phyloP scores from a whole-genome alignment of 83 land plant species.

The Isoetes engelmannii region DNA sequence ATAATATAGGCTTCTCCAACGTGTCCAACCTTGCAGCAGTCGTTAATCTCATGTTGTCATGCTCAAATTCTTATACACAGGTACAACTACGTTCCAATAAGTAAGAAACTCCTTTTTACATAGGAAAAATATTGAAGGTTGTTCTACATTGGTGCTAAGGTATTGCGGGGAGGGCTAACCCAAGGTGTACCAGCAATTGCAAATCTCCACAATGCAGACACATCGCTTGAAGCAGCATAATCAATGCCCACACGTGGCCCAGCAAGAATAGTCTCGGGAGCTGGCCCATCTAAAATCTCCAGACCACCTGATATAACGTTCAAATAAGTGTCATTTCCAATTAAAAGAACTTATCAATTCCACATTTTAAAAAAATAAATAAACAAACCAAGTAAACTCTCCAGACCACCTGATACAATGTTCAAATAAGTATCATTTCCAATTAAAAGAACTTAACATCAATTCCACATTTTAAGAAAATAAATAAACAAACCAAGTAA shows the following conservation, averaged over 20 bases:
- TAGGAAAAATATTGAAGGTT: too few relatives aligned
- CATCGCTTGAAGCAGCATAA: slow-evolving; percentile 78
- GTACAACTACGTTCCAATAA: too few relatives aligned
- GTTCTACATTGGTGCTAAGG: slow-evolving; percentile 32
- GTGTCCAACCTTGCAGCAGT: too few relatives aligned
- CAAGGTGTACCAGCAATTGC: slow-evolving; percentile 86
- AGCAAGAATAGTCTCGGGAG: slow-evolving; percentile 60
- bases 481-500: neutral
- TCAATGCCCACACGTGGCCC: slow-evolving; percentile 97
- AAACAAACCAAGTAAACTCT: neutral
- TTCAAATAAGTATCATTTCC: too few relatives aligned
- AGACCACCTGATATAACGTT: slow-evolving; percentile 60
- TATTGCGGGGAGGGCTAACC: slow-evolving; percentile 91
- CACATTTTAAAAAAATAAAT: neutral
- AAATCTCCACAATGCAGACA: slow-evolving; percentile 83
- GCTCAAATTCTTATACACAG: too few relatives aligned
- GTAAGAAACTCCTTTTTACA: too few relatives aligned
- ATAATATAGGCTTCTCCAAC: too few relatives aligned
- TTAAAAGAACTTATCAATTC: neutral
- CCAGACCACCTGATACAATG: neutral
- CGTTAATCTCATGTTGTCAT: too few relatives aligned
- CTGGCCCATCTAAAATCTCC: slow-evolving; percentile 82
- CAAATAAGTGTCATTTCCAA: neutral
- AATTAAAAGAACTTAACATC: slow-evolving; percentile 7
- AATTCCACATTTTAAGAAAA: neutral